Evolutionary conservation across 352 stramenopile genomes (phyloP), one percentile per base, ranked within the genome.

Genomic region (Phytophthora aleatoria): DNA sequence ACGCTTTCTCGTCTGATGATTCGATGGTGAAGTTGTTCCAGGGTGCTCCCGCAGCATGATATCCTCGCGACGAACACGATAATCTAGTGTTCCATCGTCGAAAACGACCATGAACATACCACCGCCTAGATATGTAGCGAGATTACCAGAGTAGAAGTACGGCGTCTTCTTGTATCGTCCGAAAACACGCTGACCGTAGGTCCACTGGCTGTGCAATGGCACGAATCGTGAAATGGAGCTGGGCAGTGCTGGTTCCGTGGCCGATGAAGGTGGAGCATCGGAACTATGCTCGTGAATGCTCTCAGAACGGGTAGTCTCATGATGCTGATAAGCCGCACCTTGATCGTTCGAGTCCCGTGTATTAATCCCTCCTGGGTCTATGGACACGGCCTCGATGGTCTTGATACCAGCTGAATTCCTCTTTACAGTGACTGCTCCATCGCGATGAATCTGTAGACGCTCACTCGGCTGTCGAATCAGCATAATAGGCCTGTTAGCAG

Each of bases 91-190:
- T 30, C 84, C 84, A 56, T 93, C 84, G 44, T 93, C 84, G 59
- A 90, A 91, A 16, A 93, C 77, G 12, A 93, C 54, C 82, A 93
- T 93, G 56, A 93, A 93, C 39, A 90, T 58, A 0, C 79, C 81
- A 2, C 61, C 68, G 1, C 82, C 82, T 0, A 93, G 69, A 64
- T 91, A 91, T 3, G 84, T 90, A 3, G 84, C 84, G 45, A 93
- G 88, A 53, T 90, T 90, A 30, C 82, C 84, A 4, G 84, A 91
- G 60, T 87, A 89, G 27, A 91, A 93, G 57, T 80, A 90, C n/a
- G 84, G 77, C 2, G 80, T 93, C 51, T 74, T 81, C 55, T 81
- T 84, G 67, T 90, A 90, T 45, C 84, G 78, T 6, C 77, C 84
- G 16, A 93, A 83, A 27, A 93, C 59, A 2, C 67, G 65, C 50